Evolutionary conservation across 768 basidiomycete species (phyloP), one percentile per base, ranked within the genome.

Genomic region (Mycena venus): DNA sequence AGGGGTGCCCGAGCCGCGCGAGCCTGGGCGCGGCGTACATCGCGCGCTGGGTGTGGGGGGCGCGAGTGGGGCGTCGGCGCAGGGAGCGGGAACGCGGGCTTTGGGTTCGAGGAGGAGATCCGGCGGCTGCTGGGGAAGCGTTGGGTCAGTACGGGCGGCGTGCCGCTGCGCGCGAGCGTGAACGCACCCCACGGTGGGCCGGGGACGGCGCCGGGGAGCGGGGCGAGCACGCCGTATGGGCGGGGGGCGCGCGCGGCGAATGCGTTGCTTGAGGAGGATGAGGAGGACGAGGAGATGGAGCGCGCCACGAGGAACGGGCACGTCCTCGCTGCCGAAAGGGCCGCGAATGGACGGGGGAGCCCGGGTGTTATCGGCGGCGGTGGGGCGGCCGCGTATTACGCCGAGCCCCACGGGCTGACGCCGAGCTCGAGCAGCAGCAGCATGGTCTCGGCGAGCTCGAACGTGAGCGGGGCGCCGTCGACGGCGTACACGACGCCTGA

Each of bases 11-110:
- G 0, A 90, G 90, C 17, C 89, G 95, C 15, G 93, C 91, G 1
- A 87, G 93, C 0, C 84, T 96, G 4, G 95, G 95, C 0, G 89
- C 90, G 0, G 94, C 95, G 1, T 96, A 95, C 79, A 84, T 94
- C 49, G 95, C 95, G 32, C 88, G 95, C 10, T 96, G 95, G 95
- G 92, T 94, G 51, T 96, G 94, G 95, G 91, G n/a, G 93, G 47
- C 89, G 91, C 75, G 92, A 94, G 77, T 81, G 86, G 85, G 84
- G 84, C 27, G 63, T 49, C 23, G 79, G 80, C 29, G 79, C 78
- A 10, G 79, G 85, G 4, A 84, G 87, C 40, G 61, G 82, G 31
- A 78, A 71, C 2, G 77, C 83, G 32, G 87, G 85, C 4, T 70
- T 34, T 79, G 79, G 59, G 29, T 96, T 93, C 75, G 95, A 96